Conservation (phyloP, 2,329 filamentous ascomycete species). For the Atkinsonella texensis region DNA sequence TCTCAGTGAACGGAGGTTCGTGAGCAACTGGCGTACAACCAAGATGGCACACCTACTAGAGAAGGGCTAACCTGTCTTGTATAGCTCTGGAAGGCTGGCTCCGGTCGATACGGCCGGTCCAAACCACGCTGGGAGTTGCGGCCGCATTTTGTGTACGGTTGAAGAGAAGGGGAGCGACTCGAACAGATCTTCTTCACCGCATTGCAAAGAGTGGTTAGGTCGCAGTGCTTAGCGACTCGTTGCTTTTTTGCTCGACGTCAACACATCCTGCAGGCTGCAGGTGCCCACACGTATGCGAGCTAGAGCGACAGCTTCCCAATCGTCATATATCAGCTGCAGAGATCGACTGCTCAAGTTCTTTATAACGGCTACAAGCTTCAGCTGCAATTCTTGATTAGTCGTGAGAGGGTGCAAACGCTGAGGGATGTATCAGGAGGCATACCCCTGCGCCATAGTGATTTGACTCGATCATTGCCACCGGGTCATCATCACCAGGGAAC, state of each 20-base stretch:
- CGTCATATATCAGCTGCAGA: conserved; percentile 10
- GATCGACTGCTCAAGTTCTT: conserved; percentile 5
- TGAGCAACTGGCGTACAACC: neutral
- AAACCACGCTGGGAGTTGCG: too few relatives aligned
- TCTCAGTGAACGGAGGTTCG: neutral
- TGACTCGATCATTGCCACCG: neutral
- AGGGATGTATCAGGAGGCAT: neutral
- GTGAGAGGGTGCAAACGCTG: neutral
- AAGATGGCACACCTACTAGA: too few relatives aligned
- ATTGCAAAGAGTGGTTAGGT: neutral
- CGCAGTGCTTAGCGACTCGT: neutral
- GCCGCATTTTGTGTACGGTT: too few relatives aligned
- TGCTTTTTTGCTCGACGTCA: neutral
- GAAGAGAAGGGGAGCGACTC: neutral
- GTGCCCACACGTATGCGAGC: neutral
- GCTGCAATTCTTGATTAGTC: neutral
- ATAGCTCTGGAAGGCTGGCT: too few relatives aligned
- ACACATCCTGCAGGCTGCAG: neutral
- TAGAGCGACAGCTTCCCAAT: conserved; percentile 4
- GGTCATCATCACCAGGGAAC: neutral
- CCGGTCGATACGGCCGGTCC: too few relatives aligned
- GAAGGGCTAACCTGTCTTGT: too few relatives aligned
- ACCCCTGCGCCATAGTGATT: neutral
- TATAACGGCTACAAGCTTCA: conserved; percentile 5
- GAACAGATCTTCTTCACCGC: neutral